phyloP scores from a whole-genome alignment of 345 rosid genomes.

The Populus pruinosa region DNA sequence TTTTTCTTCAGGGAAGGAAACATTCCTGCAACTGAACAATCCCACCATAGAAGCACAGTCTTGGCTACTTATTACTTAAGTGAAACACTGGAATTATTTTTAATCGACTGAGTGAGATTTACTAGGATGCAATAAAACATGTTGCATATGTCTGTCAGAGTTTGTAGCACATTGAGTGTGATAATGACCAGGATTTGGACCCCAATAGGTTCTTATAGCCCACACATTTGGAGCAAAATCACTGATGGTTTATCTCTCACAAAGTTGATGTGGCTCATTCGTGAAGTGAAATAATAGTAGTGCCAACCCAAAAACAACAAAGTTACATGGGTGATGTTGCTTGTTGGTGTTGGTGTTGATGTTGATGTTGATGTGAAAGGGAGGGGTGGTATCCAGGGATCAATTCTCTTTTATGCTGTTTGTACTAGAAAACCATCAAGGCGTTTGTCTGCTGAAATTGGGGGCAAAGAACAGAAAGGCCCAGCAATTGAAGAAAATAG shows the following conservation, averaged over 20 bases:
- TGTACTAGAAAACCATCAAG: background rate
- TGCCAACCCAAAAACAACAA: background rate
- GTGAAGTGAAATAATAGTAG: background rate
- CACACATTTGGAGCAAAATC: background rate
- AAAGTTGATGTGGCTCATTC: background rate
- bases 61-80: constrained; percentile 1
- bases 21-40: constrained; percentile 9
- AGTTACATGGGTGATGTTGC: background rate
- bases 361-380: background rate
- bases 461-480: background rate
- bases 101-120: constrained; percentile 5
- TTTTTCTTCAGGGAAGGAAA: constrained; percentile 11
- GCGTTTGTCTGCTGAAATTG: background rate
- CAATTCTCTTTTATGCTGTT: background rate
- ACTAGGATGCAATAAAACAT: constrained; percentile 8
- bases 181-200: background rate
- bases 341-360: background rate
- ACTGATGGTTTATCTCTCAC: background rate
- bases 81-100: constrained; percentile 2
- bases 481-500: background rate
- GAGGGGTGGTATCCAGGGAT: background rate
- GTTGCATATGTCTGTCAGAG: constrained; percentile 8
- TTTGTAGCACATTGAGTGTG: background rate
- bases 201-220: background rate
- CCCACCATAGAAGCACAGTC: constrained; percentile 16